Conservation (phyloP, 208 protist genomes). For the Dictyostelium gargantuum region DNA sequence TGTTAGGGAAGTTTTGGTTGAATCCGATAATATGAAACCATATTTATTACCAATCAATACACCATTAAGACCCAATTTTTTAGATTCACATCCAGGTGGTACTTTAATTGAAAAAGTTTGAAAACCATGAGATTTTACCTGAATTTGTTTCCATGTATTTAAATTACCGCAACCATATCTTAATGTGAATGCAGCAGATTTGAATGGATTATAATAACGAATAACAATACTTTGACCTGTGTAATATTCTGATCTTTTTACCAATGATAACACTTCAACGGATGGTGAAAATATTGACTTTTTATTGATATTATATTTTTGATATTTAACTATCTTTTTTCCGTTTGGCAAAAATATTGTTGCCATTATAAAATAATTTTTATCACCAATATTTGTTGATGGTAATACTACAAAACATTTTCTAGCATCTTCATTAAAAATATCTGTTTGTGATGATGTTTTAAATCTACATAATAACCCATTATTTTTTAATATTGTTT, state of each 20-base stretch:
- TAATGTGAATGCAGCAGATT: not conserved
- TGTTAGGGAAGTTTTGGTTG: not conserved
- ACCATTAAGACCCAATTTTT: not conserved
- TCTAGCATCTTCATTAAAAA: not conserved
- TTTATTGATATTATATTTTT: not conserved
- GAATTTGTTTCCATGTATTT: not conserved
- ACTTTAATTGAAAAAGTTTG: not conserved
- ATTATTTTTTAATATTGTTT: not conserved
- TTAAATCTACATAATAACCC: not conserved
- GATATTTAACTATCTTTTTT: not conserved
- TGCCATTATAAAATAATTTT: not conserved
- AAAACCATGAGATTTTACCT: not conserved
- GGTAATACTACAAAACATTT: not conserved
- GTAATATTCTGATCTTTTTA: not conserved
- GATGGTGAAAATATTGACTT: not conserved
- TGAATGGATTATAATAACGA: slow-evolving; percentile 20
- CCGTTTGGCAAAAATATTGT: not conserved
- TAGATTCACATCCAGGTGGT: not conserved
- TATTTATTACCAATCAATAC: not conserved
- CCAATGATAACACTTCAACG: not conserved
- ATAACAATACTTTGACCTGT: not conserved
- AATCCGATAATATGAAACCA: not conserved
- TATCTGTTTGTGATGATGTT: not conserved
- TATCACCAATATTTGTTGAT: not conserved
- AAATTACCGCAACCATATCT: slow-evolving; percentile 3